Evolutionary conservation across 1,284 basidiomycete species (phyloP).

Genomic region (Somion occarium): DNA sequence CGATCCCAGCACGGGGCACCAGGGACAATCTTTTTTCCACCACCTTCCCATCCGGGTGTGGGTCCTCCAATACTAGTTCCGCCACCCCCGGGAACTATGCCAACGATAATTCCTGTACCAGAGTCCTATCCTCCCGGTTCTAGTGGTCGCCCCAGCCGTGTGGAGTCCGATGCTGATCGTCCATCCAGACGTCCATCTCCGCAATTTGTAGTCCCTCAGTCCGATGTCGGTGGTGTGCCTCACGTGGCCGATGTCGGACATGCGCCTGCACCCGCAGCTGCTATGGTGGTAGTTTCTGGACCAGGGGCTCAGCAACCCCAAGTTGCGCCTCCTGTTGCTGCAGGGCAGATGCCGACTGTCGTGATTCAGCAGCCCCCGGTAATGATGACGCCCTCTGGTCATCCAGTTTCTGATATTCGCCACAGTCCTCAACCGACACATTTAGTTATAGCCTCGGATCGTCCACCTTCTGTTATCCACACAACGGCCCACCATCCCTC

Average conservation of each 20-base stretch:
- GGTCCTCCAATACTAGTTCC: neutral
- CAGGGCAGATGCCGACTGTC: neutral
- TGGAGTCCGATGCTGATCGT: neutral
- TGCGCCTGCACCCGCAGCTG: no score
- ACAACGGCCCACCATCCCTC: neutral
- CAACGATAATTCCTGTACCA: neutral
- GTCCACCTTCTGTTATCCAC: neutral
- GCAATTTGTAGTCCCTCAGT: neutral
- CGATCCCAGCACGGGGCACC: no score
- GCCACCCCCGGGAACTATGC: neutral
- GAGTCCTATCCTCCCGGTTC: neutral
- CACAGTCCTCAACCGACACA: neutral
- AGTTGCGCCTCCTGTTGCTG: neutral
- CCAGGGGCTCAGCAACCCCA: neutral
- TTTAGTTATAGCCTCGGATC: neutral
- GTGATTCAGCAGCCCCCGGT: neutral
- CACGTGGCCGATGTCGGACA: neutral
- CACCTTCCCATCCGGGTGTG: no score
- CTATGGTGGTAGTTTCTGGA: neutral
- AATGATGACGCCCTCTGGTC: neutral
- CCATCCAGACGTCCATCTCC: neutral
- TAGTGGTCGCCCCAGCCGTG: neutral
- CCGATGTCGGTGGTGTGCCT: neutral
- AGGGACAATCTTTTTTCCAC: no score
- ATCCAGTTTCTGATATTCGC: neutral